Evolutionary conservation across 2,329 filamentous ascomycete species (phyloP).

Genomic region (Curvularia eragrostidis): DNA sequence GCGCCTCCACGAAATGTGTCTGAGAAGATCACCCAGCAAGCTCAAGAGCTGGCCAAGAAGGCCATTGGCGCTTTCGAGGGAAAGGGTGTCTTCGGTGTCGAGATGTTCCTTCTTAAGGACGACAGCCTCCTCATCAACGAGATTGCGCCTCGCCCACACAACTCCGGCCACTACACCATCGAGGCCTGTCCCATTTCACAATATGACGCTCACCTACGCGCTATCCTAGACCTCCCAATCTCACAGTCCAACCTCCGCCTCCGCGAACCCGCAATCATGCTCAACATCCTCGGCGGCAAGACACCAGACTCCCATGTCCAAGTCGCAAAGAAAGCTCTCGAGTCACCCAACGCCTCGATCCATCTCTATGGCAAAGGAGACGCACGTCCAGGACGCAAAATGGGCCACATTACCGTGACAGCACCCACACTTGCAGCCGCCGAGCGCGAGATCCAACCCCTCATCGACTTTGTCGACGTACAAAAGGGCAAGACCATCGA

Average conservation of each 20-base stretch:
- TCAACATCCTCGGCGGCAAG: constrained; percentile 57
- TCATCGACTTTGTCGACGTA: constrained; percentile 69
- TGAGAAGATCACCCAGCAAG: constrained; percentile 65
- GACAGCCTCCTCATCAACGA: constrained; percentile 80
- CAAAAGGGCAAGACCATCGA: constrained; percentile 55
- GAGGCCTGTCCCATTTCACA: constrained; percentile 90
- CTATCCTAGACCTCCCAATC: constrained; percentile 75
- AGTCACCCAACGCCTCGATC: constrained; percentile 66
- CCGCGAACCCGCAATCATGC: constrained; percentile 72
- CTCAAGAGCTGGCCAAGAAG: constrained; percentile 77
- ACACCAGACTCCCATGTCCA: constrained; percentile 67
- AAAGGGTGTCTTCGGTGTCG: constrained; percentile 92
- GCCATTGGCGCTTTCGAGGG: constrained; percentile 83
- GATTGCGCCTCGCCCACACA: constrained; percentile 83
- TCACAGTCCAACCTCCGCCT: constrained; percentile 60
- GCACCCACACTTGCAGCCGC: constrained; percentile 71
- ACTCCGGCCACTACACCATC: constrained; percentile 94
- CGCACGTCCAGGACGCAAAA: constrained; percentile 87
- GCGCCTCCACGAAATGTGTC: constrained; percentile 78
- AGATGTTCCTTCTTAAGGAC: constrained; percentile 87
- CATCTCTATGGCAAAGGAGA: constrained; percentile 91
- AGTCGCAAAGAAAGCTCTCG: constrained; percentile 63
- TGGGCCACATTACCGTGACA: constrained; percentile 89
- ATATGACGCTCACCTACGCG: constrained; percentile 86
- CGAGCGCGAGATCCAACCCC: constrained; percentile 70